A percentile compares a stretch with the other conserved stretches of the same genome.
phyloP scores from a whole-genome alignment of 2,329 filamentous ascomycete species.

The Colletotrichum theobromicola region DNA sequence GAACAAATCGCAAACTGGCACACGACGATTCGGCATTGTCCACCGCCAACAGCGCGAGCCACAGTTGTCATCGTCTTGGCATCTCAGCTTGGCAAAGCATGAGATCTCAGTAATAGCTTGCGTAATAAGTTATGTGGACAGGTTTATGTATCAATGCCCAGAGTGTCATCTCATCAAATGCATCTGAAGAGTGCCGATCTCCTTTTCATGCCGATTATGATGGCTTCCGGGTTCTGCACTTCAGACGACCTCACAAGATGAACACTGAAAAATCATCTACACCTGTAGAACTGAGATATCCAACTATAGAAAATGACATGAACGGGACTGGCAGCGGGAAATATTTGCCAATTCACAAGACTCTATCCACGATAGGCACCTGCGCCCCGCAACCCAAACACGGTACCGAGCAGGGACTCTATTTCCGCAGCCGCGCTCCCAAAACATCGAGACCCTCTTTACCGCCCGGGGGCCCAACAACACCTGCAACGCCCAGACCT shows the following conservation, averaged over 20 bases:
- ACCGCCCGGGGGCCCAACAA: neutral
- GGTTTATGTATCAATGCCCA: neutral
- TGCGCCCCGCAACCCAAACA: neutral
- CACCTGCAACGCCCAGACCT: neutral
- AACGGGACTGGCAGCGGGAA: neutral
- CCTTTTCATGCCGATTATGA: neutral
- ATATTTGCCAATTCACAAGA: neutral
- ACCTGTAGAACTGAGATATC: neutral
- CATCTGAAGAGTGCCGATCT: neutral
- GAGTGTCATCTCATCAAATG: neutral
- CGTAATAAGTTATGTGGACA: neutral
- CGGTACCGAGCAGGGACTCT: neutral
- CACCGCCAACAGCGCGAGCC: neutral
- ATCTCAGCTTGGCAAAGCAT: neutral
- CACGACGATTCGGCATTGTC: neutral
- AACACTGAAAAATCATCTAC: neutral
- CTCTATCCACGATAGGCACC: neutral
- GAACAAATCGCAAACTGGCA: neutral
- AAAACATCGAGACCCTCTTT: neutral
- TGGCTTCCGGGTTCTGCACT: neutral
- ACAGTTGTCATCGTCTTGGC: neutral
- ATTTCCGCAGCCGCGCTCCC: neutral
- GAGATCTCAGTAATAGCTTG: neutral
- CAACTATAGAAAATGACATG: neutral
- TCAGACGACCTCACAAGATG: neutral